Base-by-base conservation (phyloP, 371 early-diverging fungal species). In the Apophysomyces sp. region DNA sequence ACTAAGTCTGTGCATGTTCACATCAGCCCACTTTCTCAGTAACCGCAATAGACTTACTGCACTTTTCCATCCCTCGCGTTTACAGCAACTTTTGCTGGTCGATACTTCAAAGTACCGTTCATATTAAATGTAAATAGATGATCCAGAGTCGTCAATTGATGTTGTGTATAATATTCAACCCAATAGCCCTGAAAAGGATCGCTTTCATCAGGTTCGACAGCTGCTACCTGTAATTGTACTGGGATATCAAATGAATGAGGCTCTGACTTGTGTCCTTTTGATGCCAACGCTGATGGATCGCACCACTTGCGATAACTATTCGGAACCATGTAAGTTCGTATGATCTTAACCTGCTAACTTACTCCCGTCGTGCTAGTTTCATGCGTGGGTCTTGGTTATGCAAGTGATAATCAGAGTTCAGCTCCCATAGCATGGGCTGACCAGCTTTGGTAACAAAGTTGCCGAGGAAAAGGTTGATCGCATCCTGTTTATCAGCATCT, bases 401-500 rank as follows among this genome's bases (percentile, higher is more conserved):
- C 16, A 95, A 69, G 67, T 90, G 89, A 61, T 89, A 91, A 67
- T 95, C 96, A 0, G 88, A 88, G 4, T 82, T 74, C 7, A 95
- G 62, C 30, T 94, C 94, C 96, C 96, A 95, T n/a, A 95, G 71
- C 60, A 84, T 80, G 0, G 86, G 86, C 7, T 73, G 71, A 21
- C 83, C 86, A 52, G 83, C 82, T 28, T 78, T 75, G 1, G 74
- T 82, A 12, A 80, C 78, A 63, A 79, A 92, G 52, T 86, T 87
- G 2, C 97, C 99, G 58, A 98, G 74, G 66, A 98, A 98, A 16
- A 94, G 70, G 62, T 96, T 97, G 60, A 98, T 97, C 0, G 97
- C 94, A 63, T 92, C 94, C 62, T 98, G 97, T 64, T 97, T 95
- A 68, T 98, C 99, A 34, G 93, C 91, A 73, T 98, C 98, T 87